phyloP scores from a whole-genome alignment of 2,329 filamentous ascomycete genomes.

The Pseudocercospora pini-densiflorae region DNA sequence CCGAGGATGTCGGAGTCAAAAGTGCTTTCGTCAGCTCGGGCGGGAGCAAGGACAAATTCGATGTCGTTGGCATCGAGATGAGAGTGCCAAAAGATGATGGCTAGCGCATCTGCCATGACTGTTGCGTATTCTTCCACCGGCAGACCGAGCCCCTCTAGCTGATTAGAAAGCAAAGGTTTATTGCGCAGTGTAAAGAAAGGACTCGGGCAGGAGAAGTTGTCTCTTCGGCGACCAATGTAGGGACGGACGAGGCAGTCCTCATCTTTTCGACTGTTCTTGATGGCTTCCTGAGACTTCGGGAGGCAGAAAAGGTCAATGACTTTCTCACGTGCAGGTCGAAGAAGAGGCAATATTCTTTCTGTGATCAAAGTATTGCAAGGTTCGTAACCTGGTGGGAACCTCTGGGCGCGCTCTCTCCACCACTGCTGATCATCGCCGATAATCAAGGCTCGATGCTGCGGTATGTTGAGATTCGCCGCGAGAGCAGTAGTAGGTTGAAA shows the following conservation, averaged over 20 bases:
- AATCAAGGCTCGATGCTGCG: not conserved
- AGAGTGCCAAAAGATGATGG: constrained; percentile 56
- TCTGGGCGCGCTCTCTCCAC: constrained; percentile 1
- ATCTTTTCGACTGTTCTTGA: constrained; percentile 19
- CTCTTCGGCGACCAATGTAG: constrained; percentile 52
- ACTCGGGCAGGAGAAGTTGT: not conserved
- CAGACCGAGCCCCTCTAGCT: constrained; percentile 53
- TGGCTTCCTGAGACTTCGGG: not conserved
- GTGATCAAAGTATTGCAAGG: constrained; percentile 11
- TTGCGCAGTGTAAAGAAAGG: constrained; percentile 54
- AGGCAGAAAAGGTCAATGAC: constrained; percentile 22
- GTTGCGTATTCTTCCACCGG: constrained; percentile 44
- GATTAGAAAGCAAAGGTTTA: constrained; percentile 55
- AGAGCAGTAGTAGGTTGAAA: not conserved
- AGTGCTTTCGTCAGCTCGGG: not conserved
- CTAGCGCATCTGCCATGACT: constrained; percentile 57
- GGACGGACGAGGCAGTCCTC: constrained; percentile 54
- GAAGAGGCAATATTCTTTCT: constrained; percentile 11
- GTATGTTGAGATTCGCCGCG: not conserved
- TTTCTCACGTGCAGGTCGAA: constrained; percentile 13
- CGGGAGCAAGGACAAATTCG: constrained; percentile 57
- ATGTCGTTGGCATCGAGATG: constrained; percentile 58
- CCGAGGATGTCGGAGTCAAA: constrained; percentile 14
- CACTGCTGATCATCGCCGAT: not conserved
- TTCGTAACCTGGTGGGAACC: constrained; percentile 5